phyloP scores from a whole-genome alignment of 352 stramenopile genomes.

The Phytophthora ramorum region DNA sequence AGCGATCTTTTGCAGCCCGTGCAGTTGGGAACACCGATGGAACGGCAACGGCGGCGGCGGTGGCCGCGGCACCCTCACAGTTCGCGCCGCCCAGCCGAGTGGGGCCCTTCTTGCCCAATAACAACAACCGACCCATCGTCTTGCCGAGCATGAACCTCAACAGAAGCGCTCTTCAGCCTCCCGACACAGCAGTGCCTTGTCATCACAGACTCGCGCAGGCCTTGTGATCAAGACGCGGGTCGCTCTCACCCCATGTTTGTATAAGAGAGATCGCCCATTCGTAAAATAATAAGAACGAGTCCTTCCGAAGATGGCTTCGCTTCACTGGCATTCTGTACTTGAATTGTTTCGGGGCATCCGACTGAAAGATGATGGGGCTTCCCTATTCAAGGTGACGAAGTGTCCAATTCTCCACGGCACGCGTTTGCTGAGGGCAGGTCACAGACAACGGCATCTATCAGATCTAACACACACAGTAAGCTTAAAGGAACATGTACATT shows the following conservation, averaged over 20 bases:
- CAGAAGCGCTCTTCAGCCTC: conserved; percentile 2
- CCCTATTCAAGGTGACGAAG: too few species aligned
- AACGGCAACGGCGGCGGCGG: conserved; percentile 2
- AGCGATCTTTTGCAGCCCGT: background rate
- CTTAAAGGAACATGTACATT: too few species aligned
- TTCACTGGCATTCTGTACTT: too few species aligned
- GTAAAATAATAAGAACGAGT: conserved; percentile 1
- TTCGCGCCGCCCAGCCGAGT: conserved; percentile 11
- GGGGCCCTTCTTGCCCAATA: conserved; percentile 1
- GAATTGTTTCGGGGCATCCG: too few species aligned
- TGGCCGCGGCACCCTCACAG: conserved; percentile 5
- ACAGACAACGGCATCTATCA: too few species aligned
- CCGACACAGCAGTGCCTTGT: background rate
- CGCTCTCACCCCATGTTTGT: conserved; percentile 19
- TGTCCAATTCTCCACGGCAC: too few species aligned
- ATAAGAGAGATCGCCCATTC: conserved; percentile 5
- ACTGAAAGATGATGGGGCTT: too few species aligned
- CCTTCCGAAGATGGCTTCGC: too few species aligned
- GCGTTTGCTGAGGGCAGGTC: too few species aligned
- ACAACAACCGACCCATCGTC: conserved; percentile 7
- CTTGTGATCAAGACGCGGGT: background rate
- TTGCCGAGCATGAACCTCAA: conserved; percentile 22
- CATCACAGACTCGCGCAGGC: background rate
- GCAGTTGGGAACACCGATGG: background rate
- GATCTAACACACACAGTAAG: too few species aligned